A percentile compares a stretch with the other conserved stretches of the same genome.
phyloP scores from a whole-genome alignment of 495 filamentous ascomycete species.

The Trichocladium uniseriatum region DNA sequence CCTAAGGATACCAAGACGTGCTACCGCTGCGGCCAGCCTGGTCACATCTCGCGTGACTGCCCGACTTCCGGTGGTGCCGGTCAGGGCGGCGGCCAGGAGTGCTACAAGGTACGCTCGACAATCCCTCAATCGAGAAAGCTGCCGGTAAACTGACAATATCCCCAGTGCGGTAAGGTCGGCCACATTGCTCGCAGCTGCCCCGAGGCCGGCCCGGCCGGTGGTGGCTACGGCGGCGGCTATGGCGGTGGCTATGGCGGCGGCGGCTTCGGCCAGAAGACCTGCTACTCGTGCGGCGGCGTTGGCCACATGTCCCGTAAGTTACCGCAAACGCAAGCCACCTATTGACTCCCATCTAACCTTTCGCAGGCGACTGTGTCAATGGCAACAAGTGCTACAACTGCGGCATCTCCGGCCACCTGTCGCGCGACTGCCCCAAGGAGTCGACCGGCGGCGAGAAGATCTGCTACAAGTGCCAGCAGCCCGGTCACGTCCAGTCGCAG shows the following conservation, averaged over 20 bases:
- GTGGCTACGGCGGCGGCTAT: slow-evolving; percentile 39
- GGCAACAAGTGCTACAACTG: slow-evolving; percentile 99
- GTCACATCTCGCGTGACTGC: slow-evolving; percentile 94
- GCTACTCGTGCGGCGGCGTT: slow-evolving; percentile 80
- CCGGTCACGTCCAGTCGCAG: slow-evolving; percentile 86
- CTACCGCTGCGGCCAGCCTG: slow-evolving; percentile 82
- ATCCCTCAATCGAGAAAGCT: not conserved
- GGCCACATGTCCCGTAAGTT: slow-evolving; percentile 83
- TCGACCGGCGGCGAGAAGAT: slow-evolving; percentile 73
- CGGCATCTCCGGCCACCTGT: slow-evolving; percentile 88
- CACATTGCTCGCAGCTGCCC: slow-evolving; percentile 97
- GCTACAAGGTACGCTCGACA: slow-evolving; percentile 66
- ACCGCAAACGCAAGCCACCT: not conserved
- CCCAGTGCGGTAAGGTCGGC: slow-evolving; percentile 78
- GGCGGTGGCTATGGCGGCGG: slow-evolving; percentile 42
- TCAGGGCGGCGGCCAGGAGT: slow-evolving; percentile 45
- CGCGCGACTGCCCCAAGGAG: slow-evolving; percentile 90
- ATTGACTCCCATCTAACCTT: slow-evolving; percentile 3
- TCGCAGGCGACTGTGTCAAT: slow-evolving; percentile 77
- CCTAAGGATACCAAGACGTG: slow-evolving; percentile 85
- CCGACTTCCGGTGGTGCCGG: slow-evolving; percentile 38
- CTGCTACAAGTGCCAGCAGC: slow-evolving; percentile 99
- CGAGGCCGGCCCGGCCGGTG: slow-evolving; percentile 45
- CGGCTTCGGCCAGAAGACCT: slow-evolving; percentile 56
- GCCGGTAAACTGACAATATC: not conserved